Evolutionary conservation across 176 grass and related monocot species (phyloP).

Genomic region (Oryza meridionalis): DNA sequence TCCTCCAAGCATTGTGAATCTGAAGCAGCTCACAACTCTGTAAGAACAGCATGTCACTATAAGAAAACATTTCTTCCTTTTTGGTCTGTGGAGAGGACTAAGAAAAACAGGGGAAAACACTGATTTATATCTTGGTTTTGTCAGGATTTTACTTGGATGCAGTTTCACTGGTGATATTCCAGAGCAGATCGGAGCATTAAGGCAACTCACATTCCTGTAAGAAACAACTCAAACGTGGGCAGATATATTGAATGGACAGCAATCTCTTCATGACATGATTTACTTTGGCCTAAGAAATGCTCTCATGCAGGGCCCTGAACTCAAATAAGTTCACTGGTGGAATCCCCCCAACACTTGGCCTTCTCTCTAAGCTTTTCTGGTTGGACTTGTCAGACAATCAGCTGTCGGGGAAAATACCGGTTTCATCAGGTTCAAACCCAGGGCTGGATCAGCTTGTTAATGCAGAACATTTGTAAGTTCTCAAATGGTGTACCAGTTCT

Average conservation of each 20-base stretch:
- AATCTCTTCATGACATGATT: constrained; percentile 32
- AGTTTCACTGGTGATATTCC: constrained; percentile 71
- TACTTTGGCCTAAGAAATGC: constrained; percentile 14
- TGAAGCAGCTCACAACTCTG: constrained; percentile 74
- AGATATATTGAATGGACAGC: constrained; percentile 32
- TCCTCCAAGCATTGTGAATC: constrained; percentile 70
- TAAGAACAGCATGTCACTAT: constrained; percentile 48
- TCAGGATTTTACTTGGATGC: constrained; percentile 87
- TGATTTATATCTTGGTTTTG: constrained; percentile 21
- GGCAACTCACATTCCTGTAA: constrained; percentile 80
- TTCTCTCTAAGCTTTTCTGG: constrained; percentile 71
- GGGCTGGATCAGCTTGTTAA: constrained; percentile 69
- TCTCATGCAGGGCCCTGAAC: constrained; percentile 68
- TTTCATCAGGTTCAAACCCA: constrained; percentile 55
- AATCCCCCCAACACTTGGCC: constrained; percentile 68
- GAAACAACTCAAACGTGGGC: constrained; percentile 18
- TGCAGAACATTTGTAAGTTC: constrained; percentile 74
- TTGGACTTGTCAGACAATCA: constrained; percentile 80
- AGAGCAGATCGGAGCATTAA: constrained; percentile 63
- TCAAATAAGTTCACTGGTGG: constrained; percentile 77
- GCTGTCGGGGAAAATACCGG: constrained; percentile 68
- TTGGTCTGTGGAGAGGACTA: constrained; percentile 2
- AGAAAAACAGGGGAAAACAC: constrained; percentile 6
- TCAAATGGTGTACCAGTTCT: constrained; percentile 23
- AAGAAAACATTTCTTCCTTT: constrained; percentile 34